phyloP scores from a whole-genome alignment of 108 stramenopile genomes.

The Fistulifera pelliculosa region DNA sequence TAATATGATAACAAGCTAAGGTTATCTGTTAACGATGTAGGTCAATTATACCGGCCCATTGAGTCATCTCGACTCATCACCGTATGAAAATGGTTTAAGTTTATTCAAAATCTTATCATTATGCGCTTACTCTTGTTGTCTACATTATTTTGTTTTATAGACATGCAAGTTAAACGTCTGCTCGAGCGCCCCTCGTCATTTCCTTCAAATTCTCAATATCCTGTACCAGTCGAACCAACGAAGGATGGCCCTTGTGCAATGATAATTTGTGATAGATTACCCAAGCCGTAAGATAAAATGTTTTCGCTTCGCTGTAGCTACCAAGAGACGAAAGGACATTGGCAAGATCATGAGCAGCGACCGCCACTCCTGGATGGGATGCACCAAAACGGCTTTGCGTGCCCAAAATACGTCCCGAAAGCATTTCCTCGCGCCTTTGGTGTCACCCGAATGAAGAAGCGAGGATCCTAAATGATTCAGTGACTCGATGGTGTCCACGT shows the following conservation, averaged over 20 bases:
- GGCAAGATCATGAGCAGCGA: constrained; percentile 42
- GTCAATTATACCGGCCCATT: too few species aligned
- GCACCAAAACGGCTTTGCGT: constrained; percentile 31
- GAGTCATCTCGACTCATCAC: too few species aligned
- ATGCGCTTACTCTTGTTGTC: too few species aligned
- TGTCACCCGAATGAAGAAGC: constrained; percentile 15
- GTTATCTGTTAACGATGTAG: too few species aligned
- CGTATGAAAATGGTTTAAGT: too few species aligned
- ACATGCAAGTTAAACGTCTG: too few species aligned
- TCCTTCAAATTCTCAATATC: constrained; percentile 1
- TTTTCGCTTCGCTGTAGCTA: constrained; percentile 14
- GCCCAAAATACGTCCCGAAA: constrained; percentile 41
- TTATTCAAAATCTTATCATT: too few species aligned
- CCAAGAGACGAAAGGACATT: constrained; percentile 21
- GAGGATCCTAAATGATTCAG: constrained; percentile 38
- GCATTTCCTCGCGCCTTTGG: constrained; percentile 15
- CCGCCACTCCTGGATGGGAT: constrained; percentile 41
- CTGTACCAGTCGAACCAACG: background rate
- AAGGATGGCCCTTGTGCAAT: constrained; percentile 1
- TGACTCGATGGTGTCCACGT: constrained; percentile 42
- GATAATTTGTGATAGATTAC: constrained; percentile 24
- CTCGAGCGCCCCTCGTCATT: too few species aligned
- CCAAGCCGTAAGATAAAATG: constrained; percentile 17
- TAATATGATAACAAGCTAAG: too few species aligned
- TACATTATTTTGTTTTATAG: too few species aligned